Evolutionary conservation across 148 eudicot species (phyloP), one percentile per base, ranked within the genome.

Genomic region (Gaultheria prostrata): DNA sequence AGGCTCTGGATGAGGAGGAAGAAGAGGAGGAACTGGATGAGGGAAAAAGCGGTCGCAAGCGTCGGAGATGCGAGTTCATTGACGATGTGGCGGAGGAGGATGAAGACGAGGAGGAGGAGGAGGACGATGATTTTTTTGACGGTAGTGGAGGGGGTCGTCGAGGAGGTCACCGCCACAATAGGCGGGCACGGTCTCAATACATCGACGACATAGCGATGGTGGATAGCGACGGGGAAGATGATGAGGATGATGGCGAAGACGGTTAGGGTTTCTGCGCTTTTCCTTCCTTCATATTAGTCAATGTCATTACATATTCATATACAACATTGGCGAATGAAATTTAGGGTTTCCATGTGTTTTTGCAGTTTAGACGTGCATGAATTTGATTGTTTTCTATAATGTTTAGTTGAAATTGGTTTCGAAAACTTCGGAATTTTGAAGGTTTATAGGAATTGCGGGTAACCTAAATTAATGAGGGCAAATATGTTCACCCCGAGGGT

Each of bases 221-320:
- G 72, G 39, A 67, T 30, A 30, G 18, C 35, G 72, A 67, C n/a
- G 98, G 90, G 11, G 98, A 95, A 0, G 98, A 95, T 54, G 98
- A 95, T 43, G 98, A 94, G 8, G 98, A 95, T 0, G 97, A 88
- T 13, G 91, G 86, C 17, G 98, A 95, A 84, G 97, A 94, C 72
- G 98, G 98, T 95, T 80, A 90, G 90, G 83, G 78, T 81, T 80
- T 71, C 63, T 87, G 18, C 26, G 70, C 13, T 12, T 67, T 33
- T 26, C 51, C 17, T 53, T 20, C 20, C 0, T 30, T 28, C 57
- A 26, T 72, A 18, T 18, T 18, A 56, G n/a, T 56, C 6, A 65
- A 13, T 77, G 26, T 17, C 2, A 20, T 33, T 28, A 2, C 15
- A 8, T n/a, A 9, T 49, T 20, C 71, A 2, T 15, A 30, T 54